A percentile compares a stretch with the other conserved stretches of the same genome.
These are phyloP conservation scores for Trichoderma lentiforme DNA, from an alignment of 2,329 filamentous ascomycete species.

Conservation along the genomic window DNA sequence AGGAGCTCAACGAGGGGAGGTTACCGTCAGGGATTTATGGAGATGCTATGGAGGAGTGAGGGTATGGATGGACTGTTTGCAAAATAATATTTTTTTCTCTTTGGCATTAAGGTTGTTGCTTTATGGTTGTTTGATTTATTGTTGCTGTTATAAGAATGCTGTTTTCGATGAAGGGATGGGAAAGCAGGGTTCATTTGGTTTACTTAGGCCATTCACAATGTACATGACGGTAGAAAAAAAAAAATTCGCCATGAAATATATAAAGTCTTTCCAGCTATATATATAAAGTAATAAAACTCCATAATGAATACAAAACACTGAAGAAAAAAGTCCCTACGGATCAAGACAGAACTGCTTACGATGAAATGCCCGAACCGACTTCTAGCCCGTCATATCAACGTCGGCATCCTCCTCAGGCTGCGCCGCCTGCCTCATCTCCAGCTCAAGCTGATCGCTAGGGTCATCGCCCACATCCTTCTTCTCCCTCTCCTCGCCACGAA, in stretches of 20 bases:
- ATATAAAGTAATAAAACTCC: not conserved
- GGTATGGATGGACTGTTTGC: not conserved
- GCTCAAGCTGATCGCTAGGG: slow-evolving; percentile 52
- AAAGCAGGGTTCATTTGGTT: not conserved
- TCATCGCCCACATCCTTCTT: slow-evolving; percentile 29
- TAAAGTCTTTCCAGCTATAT: not conserved
- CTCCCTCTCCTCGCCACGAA: slow-evolving; percentile 25
- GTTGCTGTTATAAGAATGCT: not conserved
- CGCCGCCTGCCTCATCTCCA: slow-evolving; percentile 51
- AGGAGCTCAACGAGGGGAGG: slow-evolving; percentile 84
- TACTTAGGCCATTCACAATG: not conserved
- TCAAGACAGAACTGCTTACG: not conserved
- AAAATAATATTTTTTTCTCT: not conserved
- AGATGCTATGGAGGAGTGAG: slow-evolving; percentile 59
- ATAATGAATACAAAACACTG: not conserved
- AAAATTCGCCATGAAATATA: not conserved
- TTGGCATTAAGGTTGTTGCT: not conserved
- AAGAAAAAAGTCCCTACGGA: not conserved
- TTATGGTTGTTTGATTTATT: not conserved
- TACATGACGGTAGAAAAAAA: not conserved
- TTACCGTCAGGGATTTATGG: slow-evolving; percentile 65
- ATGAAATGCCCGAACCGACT: not conserved
- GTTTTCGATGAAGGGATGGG: not conserved
- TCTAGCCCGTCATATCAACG: slow-evolving; percentile 59
- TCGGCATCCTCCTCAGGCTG: slow-evolving; percentile 49